Evolutionary conservation across 2,329 filamentous ascomycete species (phyloP), one percentile per base, ranked within the genome.

Genomic region (Sclerotinia nivalis): DNA sequence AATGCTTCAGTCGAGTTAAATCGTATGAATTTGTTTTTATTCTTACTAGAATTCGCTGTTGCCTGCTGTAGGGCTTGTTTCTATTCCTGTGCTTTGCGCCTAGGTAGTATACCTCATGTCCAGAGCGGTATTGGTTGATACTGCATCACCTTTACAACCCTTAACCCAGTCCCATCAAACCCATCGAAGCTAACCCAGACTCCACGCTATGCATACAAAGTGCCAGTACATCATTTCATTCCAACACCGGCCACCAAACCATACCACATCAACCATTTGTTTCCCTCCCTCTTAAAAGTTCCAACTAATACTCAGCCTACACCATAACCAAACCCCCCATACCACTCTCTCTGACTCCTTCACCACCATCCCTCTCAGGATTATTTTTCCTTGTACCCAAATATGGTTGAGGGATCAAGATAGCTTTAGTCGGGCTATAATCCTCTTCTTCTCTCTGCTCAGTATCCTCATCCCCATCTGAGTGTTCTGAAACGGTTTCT

Each of bases 121-220:
- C n/a, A 40, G n/a, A 50, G 31, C 15, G 25, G 15, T 18, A 52
- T 64, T 37, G 31, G 6, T 37, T 50, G 47, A 34, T 50, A 64
- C 37, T 25, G 18, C 28, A 40, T 49, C 47, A 37, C 47, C 31
- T 37, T 25, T n/a, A 37, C 55, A 58, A 22, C n/a, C 55, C 49
- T 25, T 28, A 45, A 40, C n/a, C 47, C n/a, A 13, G 8, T 65
- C 31, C 61, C 34, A 65, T 52, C 47, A 25, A 52, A 28, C 61
- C n/a, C 34, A 28, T 6, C n/a, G 31, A 40, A 52, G 52, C 47
- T 34, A 65, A 65, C 43, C n/a, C 61, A 28, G n/a, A 65, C 61
- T 47, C 61, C 61, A 54, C 45, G 61, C 61, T 65, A 65, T 65
- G 47, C 49, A 65, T 50, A 65, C 31, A 52, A 50, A 60, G 45